Percentiles rank a stretch among this genome's conserved stretches.
Conservation (phyloP, 2,329 filamentous ascomycete species). For the Calonectria pauciramosa region DNA sequence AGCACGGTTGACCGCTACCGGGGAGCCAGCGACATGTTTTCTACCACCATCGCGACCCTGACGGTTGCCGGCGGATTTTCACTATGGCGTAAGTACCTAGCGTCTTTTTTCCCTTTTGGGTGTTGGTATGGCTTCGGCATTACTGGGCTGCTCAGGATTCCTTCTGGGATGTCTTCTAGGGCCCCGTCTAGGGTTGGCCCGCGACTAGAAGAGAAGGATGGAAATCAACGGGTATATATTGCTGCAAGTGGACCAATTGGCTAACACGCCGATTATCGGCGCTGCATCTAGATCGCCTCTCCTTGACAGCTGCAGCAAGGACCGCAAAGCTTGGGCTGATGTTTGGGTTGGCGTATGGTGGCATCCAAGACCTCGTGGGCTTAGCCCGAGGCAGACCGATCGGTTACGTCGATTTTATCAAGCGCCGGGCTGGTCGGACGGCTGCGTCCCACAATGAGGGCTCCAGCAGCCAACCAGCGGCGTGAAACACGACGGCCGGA, state of each 20-base stretch:
- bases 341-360: conserved; percentile 84
- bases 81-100: conserved; percentile 76
- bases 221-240: conserved; percentile 47
- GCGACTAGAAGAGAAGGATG: conserved; percentile 24
- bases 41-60: conserved; percentile 85
- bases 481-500: conserved; percentile 24
- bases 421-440: conserved; percentile 54
- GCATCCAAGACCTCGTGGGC: conserved; percentile 82
- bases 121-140: conserved; percentile 6
- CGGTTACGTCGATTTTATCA: conserved; percentile 79
- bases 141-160: not conserved
- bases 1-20: conserved; percentile 84
- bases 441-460: conserved; percentile 26
- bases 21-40: conserved; percentile 80
- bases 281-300: conserved; percentile 76
- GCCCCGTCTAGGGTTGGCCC: not conserved
- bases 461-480: conserved; percentile 30
- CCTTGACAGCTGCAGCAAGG: conserved; percentile 79
- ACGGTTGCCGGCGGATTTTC: conserved; percentile 90
- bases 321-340: conserved; percentile 85
- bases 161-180: conserved; percentile 2
- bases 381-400: conserved; percentile 78
- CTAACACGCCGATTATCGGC: conserved; percentile 49
- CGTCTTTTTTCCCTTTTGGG: not conserved
- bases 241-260: conserved; percentile 34